Percentiles rank a stretch among this genome's conserved stretches.
Evolutionary conservation across 306 rosid species (phyloP).

Genomic region (Astragalus membranaceus): DNA sequence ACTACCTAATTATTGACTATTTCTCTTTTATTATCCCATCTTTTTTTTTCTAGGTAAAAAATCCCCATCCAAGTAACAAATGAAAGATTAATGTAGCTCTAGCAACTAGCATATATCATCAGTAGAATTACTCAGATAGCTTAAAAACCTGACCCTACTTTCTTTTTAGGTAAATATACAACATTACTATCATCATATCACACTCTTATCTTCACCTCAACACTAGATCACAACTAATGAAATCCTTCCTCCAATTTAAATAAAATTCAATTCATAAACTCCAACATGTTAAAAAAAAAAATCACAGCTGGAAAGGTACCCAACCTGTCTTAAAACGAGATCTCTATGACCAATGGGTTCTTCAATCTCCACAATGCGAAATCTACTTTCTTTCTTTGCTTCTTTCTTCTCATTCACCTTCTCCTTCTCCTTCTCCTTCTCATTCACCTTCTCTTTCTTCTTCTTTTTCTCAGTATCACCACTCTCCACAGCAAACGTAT

Average conservation of each 20-base stretch:
- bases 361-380: constrained; percentile 81
- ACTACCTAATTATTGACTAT: not conserved
- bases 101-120: not conserved
- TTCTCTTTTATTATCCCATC: not conserved
- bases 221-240: not conserved
- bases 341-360: constrained; percentile 53
- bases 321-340: constrained; percentile 75
- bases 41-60: not conserved
- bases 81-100: not conserved
- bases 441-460: constrained; percentile 9
- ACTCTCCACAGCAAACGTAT: constrained; percentile 47
- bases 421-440: constrained; percentile 22
- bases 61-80: not conserved
- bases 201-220: not conserved
- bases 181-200: not conserved
- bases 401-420: constrained; percentile 28
- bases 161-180: not conserved
- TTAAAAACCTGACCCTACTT: not conserved
- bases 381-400: constrained; percentile 40
- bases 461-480: constrained; percentile 39
- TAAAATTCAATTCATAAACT: not conserved
- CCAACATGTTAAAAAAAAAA: not conserved
- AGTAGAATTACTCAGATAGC: not conserved
- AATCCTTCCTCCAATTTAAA: not conserved
- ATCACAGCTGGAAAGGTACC: not conserved